phyloP scores from a whole-genome alignment of 2,329 filamentous ascomycete genomes.

The Pestalotiopsis sp. region DNA sequence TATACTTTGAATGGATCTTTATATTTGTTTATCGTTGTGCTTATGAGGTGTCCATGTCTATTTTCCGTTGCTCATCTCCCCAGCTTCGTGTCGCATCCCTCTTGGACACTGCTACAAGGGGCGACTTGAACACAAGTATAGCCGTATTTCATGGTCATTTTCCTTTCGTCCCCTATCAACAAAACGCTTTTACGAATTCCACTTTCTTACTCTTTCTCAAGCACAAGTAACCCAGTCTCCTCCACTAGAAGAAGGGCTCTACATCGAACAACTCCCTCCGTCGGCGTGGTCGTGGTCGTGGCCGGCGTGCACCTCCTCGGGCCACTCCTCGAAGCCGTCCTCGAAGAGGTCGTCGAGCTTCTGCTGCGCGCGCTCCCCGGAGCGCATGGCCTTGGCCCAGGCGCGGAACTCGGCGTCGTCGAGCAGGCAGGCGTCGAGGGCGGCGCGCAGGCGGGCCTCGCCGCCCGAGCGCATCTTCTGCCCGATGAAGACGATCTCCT shows the following conservation, averaged over 20 bases:
- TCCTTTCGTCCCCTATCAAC: background rate
- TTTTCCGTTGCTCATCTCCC: too few species aligned
- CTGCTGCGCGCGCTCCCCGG: slow-evolving; percentile 20
- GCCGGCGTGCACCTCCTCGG: slow-evolving; percentile 32
- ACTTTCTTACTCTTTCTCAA: background rate
- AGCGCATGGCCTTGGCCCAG: slow-evolving; percentile 33
- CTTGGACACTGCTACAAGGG: too few species aligned
- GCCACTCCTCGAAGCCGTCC: slow-evolving; percentile 35
- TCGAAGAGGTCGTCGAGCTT: slow-evolving; percentile 28
- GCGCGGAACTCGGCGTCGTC: slow-evolving; percentile 58
- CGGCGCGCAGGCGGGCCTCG: slow-evolving; percentile 38
- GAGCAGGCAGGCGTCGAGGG: slow-evolving; percentile 63
- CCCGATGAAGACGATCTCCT: slow-evolving; percentile 76
- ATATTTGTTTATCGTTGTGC: too few species aligned
- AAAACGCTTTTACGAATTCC: background rate
- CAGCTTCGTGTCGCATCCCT: too few species aligned
- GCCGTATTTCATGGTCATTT: background rate
- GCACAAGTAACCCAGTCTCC: background rate
- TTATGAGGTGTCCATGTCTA: too few species aligned
- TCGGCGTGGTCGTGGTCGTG: slow-evolving; percentile 30
- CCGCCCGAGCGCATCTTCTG: slow-evolving; percentile 57
- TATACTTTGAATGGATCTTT: too few species aligned
- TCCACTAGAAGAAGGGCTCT: background rate
- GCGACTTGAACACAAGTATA: too few species aligned
- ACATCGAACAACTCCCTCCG: background rate